These are phyloP conservation scores for Leucaena leucocephala DNA, from an alignment of 306 rosid species.

Conservation along the genomic window DNA sequence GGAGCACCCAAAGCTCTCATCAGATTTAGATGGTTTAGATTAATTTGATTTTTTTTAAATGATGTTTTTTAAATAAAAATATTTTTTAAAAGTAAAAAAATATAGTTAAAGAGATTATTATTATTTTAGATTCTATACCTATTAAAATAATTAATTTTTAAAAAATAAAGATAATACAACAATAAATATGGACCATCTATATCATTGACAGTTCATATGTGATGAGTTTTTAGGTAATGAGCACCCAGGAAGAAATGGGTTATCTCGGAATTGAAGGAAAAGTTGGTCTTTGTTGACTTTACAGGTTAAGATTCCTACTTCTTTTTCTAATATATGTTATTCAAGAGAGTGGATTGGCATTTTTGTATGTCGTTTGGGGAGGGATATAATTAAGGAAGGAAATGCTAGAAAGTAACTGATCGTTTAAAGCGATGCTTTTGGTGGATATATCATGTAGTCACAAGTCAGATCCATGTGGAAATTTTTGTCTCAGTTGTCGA, in stretches of 20 bases:
- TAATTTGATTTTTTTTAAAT: too few relatives aligned
- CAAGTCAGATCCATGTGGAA: background rate
- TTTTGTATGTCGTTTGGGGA: background rate
- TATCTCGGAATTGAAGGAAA: background rate
- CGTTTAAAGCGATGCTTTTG: background rate
- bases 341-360: background rate
- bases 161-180: too few relatives aligned
- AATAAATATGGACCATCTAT: too few relatives aligned
- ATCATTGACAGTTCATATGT: too few relatives aligned
- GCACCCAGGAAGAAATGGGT: background rate
- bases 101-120: too few relatives aligned
- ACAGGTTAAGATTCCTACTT: conserved; percentile 13
- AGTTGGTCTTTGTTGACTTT: background rate
- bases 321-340: background rate
- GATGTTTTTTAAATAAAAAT: too few relatives aligned
- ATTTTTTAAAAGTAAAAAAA: too few relatives aligned
- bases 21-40: too few relatives aligned
- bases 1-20: too few relatives aligned
- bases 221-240: too few relatives aligned
- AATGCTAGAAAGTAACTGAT: background rate
- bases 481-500: background rate
- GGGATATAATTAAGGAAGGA: background rate
- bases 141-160: too few relatives aligned
- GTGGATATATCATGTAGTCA: background rate
- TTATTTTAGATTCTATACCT: too few relatives aligned